phyloP scores from a whole-genome alignment of 2,329 filamentous ascomycete species.

The Colletotrichum liriopes region DNA sequence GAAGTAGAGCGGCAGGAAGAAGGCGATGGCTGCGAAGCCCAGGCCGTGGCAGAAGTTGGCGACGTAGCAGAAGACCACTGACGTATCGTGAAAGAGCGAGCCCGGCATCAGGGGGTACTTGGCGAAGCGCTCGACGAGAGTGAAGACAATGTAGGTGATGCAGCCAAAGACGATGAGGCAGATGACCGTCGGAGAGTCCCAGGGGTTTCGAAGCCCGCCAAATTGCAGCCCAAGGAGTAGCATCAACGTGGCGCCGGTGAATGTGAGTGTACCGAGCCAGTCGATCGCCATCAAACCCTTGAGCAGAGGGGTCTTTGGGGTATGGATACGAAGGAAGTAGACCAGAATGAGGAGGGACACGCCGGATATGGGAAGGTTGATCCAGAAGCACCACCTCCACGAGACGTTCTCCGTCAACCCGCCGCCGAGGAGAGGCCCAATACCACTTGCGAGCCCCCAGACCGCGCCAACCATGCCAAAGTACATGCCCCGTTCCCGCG shows the following conservation, averaged over 20 bases:
- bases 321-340: conserved; percentile 78
- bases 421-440: conserved; percentile 79
- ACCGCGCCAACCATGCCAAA: conserved; percentile 68
- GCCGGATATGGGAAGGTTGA: conserved; percentile 71
- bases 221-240: conserved; percentile 89
- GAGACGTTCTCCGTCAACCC: conserved; percentile 74
- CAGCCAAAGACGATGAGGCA: conserved; percentile 84
- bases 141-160: conserved; percentile 75
- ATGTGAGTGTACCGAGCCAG: conserved; percentile 69
- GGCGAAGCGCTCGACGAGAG: conserved; percentile 81
- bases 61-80: conserved; percentile 76
- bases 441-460: conserved; percentile 76
- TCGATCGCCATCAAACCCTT: conserved; percentile 76
- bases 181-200: conserved; percentile 82
- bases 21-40: conserved; percentile 83
- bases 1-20: conserved; percentile 90
- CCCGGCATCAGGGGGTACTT: conserved; percentile 85
- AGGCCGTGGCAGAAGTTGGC: conserved; percentile 82
- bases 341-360: conserved; percentile 65
- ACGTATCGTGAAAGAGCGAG: conserved; percentile 76
- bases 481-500: conserved; percentile 66
- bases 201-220: conserved; percentile 82
- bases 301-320: conserved; percentile 70
- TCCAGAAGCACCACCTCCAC: conserved; percentile 82
- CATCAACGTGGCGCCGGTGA: conserved; percentile 87